Percentiles rank a stretch among this genome's conserved stretches.
phyloP scores from a whole-genome alignment of 2,329 filamentous ascomycete genomes.

The Hortaea werneckii region DNA sequence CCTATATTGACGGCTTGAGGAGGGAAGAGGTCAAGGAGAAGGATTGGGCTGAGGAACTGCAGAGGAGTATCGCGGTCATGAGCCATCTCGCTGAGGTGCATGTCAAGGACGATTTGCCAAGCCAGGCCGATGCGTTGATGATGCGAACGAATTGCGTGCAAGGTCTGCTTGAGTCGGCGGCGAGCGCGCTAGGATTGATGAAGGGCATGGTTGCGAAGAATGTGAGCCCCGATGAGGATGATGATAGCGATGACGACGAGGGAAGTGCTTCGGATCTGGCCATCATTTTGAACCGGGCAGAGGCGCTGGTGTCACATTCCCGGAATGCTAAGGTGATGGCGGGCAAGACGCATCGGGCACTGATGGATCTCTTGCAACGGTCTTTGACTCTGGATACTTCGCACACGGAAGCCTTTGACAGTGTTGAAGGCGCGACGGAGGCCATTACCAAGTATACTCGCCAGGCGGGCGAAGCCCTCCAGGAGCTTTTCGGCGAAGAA shows the following conservation, averaged over 20 bases:
- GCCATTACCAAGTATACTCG: conserved; percentile 58
- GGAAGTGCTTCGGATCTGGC: conserved; percentile 38
- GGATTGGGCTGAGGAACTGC: conserved; percentile 69
- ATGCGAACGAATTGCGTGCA: conserved; percentile 70
- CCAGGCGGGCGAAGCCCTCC: conserved; percentile 56
- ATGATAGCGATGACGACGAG: conserved; percentile 52
- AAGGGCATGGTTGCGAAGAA: conserved; percentile 58
- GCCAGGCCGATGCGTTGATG: conserved; percentile 67
- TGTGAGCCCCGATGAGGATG: conserved; percentile 36
- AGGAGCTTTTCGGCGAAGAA: conserved; percentile 59
- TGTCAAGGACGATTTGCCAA: conserved; percentile 57
- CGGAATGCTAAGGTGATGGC: conserved; percentile 76
- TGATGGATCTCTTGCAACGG: conserved; percentile 67
- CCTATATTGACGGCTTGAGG: conserved; percentile 75
- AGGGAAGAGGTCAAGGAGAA: conserved; percentile 78
- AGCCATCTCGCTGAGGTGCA: conserved; percentile 77
- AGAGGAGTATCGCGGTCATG: conserved; percentile 73
- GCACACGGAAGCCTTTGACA: conserved; percentile 58
- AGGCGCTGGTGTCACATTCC: conserved; percentile 62
- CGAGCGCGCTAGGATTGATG: conserved; percentile 53
- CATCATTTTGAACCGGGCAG: conserved; percentile 60
- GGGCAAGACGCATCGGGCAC: conserved; percentile 63
- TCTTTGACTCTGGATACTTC: conserved; percentile 64
- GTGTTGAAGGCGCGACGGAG: conserved; percentile 53
- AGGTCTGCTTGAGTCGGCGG: conserved; percentile 69